Evolutionary conservation across 257 asterid genomes (phyloP), one percentile per base, ranked within the genome.

Genomic region (Ajuga chamaepitys): DNA sequence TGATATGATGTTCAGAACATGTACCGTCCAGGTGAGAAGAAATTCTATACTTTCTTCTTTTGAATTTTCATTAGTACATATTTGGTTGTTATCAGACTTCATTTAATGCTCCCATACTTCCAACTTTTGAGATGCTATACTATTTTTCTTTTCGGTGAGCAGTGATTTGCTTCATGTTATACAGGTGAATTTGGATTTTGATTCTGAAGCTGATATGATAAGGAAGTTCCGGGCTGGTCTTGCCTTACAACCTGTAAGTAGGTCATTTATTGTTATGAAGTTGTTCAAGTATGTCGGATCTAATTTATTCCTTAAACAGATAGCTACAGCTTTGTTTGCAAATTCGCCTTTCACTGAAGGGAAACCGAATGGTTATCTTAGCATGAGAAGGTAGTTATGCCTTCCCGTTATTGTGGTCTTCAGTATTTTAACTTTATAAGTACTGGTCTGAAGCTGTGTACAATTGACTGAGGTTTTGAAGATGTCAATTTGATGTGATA

Each of bases 321-420:
- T 93, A 77, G 99, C 99, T 12, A 93, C 99, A 9, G 97, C 99
- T 40, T 70, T 93, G 70, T 93, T 93, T 76, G 99, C 96, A 38
- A 93, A 88, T 88, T 93, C 99, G 1, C 99, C 99, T 60, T 93
- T 93, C 81, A 88, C 89, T 50, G 99, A 93, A 72, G 97, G 97
- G 75, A 93, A 83, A 69, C 97, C 96, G 61, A 93, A 88, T 59
- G 97, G 96, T 72, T 86, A 74, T 77, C 95, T 93, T 70, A 90
- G 99, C 88, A 93, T 84, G 96, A 80, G 97, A 93, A 93, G 99
- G 99, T 88, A 69, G 30, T 63, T 64, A 14, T 30, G 8, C 21
- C 22, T 48, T 58, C 52, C 68, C 35, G 38, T 11, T 38, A 65
- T 66, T 38, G 55, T 68, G 32, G 37, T 26, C 30, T 74, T 54